A percentile compares a stretch with the other conserved stretches of the same genome.
phyloP scores from a whole-genome alignment of 192 early-diverging fungal species.

The Oehlia diaphana region DNA sequence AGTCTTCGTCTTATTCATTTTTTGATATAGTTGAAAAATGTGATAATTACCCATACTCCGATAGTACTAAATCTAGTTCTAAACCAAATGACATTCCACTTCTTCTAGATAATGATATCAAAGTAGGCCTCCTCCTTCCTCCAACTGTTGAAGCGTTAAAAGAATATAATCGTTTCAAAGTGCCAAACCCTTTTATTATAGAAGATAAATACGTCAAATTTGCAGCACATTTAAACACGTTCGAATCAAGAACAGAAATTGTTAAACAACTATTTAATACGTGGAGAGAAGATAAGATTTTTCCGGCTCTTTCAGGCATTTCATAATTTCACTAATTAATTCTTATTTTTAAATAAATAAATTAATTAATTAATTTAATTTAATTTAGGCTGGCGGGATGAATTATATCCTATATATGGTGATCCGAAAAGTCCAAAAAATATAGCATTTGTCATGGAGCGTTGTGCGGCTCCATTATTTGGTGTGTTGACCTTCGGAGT shows the following conservation, averaged over 20 bases:
- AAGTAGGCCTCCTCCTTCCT: conserved; percentile 45
- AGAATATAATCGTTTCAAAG: conserved; percentile 36
- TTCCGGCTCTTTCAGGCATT: conserved; percentile 31
- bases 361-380: conserved; percentile 17
- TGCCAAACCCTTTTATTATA: conserved; percentile 43
- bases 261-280: conserved; percentile 40
- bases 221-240: conserved; percentile 32
- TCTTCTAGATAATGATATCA: conserved; percentile 32
- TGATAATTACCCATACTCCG: conserved; percentile 48
- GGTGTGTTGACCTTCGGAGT: conserved; percentile 86
- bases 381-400: conserved; percentile 77
- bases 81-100: conserved; percentile 29
- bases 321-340: too few species aligned
- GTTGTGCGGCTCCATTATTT: conserved; percentile 76
- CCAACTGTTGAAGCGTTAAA: conserved; percentile 30
- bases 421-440: conserved; percentile 30
- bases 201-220: conserved; percentile 39
- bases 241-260: conserved; percentile 33
- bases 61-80: conserved; percentile 2
- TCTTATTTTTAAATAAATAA: neutral
- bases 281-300: conserved; percentile 40
- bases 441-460: conserved; percentile 70
- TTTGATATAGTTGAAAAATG: conserved; percentile 48
- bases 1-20: conserved; percentile 4
- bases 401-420: conserved; percentile 81